These are phyloP conservation scores for Rhododendron griersonianum DNA, from an alignment of 148 eudicot genomes.

Conservation along the genomic window DNA sequence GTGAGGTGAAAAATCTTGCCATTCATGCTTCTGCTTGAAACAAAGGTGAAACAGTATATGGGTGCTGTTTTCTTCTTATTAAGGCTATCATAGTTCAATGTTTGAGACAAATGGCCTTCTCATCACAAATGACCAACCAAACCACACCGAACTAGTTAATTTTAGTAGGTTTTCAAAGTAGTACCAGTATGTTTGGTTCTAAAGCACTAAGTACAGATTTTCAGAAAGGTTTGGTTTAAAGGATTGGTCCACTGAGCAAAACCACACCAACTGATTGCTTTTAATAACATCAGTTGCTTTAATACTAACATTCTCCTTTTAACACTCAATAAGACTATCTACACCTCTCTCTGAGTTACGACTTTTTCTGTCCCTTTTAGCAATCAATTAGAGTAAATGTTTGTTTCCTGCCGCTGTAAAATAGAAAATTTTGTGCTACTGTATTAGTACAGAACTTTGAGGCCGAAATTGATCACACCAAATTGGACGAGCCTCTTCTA, in stretches of 20 bases:
- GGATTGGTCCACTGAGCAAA: background rate
- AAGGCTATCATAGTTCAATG: background rate
- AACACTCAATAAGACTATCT: background rate
- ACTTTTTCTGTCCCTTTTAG: background rate
- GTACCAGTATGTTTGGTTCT: background rate
- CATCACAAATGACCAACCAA: background rate
- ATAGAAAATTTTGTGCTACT: background rate
- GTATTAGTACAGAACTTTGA: background rate
- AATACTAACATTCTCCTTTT: background rate
- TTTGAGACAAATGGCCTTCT: background rate
- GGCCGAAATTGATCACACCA: background rate
- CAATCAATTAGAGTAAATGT: background rate
- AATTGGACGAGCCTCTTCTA: background rate
- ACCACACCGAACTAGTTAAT: background rate
- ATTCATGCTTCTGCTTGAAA: conserved; percentile 12
- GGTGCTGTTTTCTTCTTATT: background rate
- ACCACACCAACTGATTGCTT: background rate
- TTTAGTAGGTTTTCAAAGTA: background rate
- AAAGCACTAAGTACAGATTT: background rate
- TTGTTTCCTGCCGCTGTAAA: background rate
- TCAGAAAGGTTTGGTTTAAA: background rate
- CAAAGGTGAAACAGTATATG: background rate
- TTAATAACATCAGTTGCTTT: background rate
- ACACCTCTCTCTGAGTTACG: background rate
- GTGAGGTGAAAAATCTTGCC: conserved; percentile 62